Evolutionary conservation across 805 yeast genomes (phyloP).

Genomic region (Saturnispora kantuleensis): DNA sequence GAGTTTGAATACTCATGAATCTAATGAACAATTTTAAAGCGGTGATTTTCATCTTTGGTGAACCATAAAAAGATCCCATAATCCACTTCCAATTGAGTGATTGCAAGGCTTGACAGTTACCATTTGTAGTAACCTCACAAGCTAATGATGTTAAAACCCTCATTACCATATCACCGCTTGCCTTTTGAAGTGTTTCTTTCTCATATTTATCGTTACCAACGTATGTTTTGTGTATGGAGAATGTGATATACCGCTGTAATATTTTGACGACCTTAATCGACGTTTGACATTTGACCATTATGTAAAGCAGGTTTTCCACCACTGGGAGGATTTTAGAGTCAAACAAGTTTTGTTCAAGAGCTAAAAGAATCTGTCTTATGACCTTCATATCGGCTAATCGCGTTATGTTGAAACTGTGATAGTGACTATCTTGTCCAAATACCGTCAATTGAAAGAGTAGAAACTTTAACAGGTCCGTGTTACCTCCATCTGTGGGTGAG

Average conservation of each 20-base stretch:
- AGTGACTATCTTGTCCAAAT: slow-evolving; percentile 44
- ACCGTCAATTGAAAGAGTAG: slow-evolving; percentile 50
- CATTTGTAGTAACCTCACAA: slow-evolving; percentile 22
- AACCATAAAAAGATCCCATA: slow-evolving; percentile 38
- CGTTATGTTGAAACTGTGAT: slow-evolving; percentile 38
- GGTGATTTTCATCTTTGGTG: slow-evolving; percentile 29
- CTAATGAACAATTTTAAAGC: slow-evolving; percentile 39
- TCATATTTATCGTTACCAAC: slow-evolving; percentile 10
- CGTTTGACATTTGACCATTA: slow-evolving; percentile 37
- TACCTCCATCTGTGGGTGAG: slow-evolving; percentile 29
- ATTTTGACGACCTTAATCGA: slow-evolving; percentile 46
- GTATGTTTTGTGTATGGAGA: slow-evolving; percentile 30
- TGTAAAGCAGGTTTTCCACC: slow-evolving; percentile 30
- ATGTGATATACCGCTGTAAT: slow-evolving; percentile 42
- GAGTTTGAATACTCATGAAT: slow-evolving; percentile 37
- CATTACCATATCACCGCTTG: slow-evolving; percentile 28
- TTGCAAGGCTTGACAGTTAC: slow-evolving; percentile 35
- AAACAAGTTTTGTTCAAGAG: slow-evolving; percentile 34
- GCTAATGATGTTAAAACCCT: slow-evolving; percentile 32
- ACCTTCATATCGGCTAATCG: slow-evolving; percentile 44
- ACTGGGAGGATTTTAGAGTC: slow-evolving; percentile 29
- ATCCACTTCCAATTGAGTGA: slow-evolving; percentile 60
- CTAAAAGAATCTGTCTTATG: slow-evolving; percentile 37
- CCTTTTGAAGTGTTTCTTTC: slow-evolving; percentile 13
- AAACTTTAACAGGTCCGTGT: slow-evolving; percentile 27